phyloP scores from a whole-genome alignment of 2,329 filamentous ascomycete genomes.

The Exophiala bonariae region DNA sequence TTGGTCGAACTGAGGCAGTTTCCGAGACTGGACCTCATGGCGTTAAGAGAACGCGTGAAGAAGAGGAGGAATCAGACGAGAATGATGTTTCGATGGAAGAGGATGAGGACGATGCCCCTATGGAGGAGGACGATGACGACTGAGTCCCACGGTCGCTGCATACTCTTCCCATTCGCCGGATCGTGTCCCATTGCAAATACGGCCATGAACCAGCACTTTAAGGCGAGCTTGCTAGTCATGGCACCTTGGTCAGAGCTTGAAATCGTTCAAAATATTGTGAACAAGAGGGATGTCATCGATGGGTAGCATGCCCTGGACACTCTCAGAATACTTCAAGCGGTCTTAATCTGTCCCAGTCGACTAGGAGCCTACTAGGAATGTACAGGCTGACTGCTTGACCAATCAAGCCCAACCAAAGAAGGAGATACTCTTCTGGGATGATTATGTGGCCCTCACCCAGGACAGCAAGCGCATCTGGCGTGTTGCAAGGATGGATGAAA shows the following conservation, averaged over 20 bases:
- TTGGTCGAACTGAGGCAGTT: conserved; percentile 52
- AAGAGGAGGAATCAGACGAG: conserved; percentile 61
- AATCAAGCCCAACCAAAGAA: conserved; percentile 86
- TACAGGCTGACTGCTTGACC: conserved; percentile 77
- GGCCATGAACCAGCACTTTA: no score
- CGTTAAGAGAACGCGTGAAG: conserved; percentile 69
- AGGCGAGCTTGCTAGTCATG: no score
- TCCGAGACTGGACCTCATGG: conserved; percentile 57
- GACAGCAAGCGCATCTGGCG: conserved; percentile 73
- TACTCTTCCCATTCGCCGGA: no score
- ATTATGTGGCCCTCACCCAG: conserved; percentile 50
- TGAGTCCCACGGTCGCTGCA: no score
- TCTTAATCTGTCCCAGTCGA: conserved; percentile 7
- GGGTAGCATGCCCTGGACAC: no score
- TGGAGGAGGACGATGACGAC: conserved; percentile 74
- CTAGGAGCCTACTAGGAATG: conserved; percentile 67
- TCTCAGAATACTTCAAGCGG: no score
- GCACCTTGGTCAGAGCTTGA: no score
- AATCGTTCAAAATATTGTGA: no score
- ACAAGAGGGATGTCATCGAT: no score
- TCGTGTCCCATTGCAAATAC: no score
- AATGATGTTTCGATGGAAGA: conserved; percentile 64
- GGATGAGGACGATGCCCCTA: conserved; percentile 68
- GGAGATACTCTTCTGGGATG: conserved; percentile 67
- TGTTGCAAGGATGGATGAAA: conserved; percentile 90